Base-by-base conservation (phyloP, 768 basidiomycete species). In the Tubosaeta sp. region DNA sequence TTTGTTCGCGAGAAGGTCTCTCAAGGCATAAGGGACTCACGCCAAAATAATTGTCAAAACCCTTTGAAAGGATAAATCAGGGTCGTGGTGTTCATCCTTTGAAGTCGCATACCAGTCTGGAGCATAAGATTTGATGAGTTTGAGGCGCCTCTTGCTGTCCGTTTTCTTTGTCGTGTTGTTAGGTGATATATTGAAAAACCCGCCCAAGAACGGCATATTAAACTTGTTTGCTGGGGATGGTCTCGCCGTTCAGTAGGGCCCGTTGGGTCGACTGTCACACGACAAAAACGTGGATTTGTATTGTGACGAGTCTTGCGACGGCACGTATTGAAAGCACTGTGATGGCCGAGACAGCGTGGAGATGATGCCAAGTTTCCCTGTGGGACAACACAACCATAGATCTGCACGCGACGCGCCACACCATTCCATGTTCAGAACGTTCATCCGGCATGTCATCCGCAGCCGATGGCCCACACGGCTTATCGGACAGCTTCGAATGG, bases 51-150 rank as follows among this genome's bases (percentile, higher is more conserved):
- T 75, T 7, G 86, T 88, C 19, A 90, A 61, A 36, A 81, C 62
- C 90, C 90, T 47, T 21, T 22, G n/a, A n/a, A 34, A 24, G 5
- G 29, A 52, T 24, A 18, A 0, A 14, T 63, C 36, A 48, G 30
- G 34, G 40, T 32, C 42, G 16, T 18, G 16, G 16, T 39, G 16
- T 41, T 34, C 25, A 43, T 19, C 31, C 25, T 19, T 21, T 39
- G n/a, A 19, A 38, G 36, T 6, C 9, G 60, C 80, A 48, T 54
- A 89, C 88, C 89, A 91, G 59, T 91, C 89, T 0, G 86, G 85
- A 21, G 79, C 77, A 69, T 91, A 90, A 3, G 84, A 85, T 35
- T 73, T 59, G 19, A 87, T 53, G 10, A 88, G 66, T 51, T 73
- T 70, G 52, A 71, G 65, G 11, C 56, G 64, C 51, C 66, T 64